A percentile compares a stretch with the other conserved stretches of the same genome.
Evolutionary conservation across 495 filamentous ascomycete species (phyloP).

Genomic region (Aspergillus saccharolyticus): DNA sequence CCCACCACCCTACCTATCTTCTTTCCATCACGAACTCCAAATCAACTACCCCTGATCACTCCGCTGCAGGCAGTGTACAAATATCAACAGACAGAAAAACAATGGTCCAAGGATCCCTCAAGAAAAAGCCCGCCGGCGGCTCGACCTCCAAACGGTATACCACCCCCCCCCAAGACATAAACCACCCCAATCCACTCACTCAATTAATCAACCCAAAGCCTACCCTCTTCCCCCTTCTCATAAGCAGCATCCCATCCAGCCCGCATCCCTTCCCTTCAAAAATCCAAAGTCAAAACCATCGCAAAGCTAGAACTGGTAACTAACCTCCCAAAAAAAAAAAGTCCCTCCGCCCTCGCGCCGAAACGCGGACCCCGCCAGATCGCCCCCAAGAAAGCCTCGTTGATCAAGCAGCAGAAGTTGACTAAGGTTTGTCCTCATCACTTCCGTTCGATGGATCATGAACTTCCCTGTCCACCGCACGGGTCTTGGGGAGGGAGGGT

Average conservation of each 20-base stretch:
- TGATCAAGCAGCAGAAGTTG: conserved; percentile 57
- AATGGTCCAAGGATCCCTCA: conserved; percentile 40
- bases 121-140: conserved; percentile 29
- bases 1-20: not conserved
- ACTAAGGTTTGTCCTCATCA: conserved; percentile 51
- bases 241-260: not conserved
- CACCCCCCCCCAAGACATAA: not conserved
- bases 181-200: not conserved
- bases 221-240: conserved; percentile 1
- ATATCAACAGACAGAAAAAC: conserved; percentile 1
- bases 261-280: too few relatives aligned
- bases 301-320: too few relatives aligned
- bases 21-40: conserved; percentile 1
- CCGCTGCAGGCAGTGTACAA: conserved; percentile 30
- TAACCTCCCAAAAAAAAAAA: not conserved
- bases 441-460: too few relatives aligned
- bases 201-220: too few relatives aligned
- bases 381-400: conserved; percentile 60
- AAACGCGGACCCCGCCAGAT: conserved; percentile 59
- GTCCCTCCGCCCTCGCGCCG: conserved; percentile 23
- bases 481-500: too few relatives aligned
- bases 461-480: too few relatives aligned
- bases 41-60: not conserved
- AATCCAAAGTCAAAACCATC: too few relatives aligned
- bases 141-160: conserved; percentile 31